A percentile compares a stretch with the other conserved stretches of the same genome.
These are phyloP conservation scores for Thelonectria discophora DNA, from an alignment of 2,329 filamentous ascomycete species.

Conservation along the genomic window DNA sequence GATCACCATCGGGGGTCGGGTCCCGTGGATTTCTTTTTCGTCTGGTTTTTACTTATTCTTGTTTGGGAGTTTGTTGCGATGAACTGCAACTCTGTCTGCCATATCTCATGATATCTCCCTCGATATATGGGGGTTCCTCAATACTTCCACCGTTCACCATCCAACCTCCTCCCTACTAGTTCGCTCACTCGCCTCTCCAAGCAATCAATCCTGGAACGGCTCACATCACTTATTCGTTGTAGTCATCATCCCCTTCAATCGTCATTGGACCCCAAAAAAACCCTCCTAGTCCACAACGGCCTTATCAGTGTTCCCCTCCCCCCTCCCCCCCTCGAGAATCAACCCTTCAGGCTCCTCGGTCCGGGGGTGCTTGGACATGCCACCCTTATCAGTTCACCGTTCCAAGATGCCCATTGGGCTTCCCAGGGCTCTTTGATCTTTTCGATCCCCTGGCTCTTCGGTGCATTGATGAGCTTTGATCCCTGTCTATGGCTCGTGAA, in stretches of 20 bases:
- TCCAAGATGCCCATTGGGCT: constrained; percentile 12
- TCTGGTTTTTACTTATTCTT: background rate
- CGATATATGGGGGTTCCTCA: too few species aligned
- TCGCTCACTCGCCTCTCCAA: too few species aligned
- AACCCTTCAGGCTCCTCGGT: background rate
- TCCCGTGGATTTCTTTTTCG: background rate
- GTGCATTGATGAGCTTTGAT: too few species aligned
- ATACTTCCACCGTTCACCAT: too few species aligned
- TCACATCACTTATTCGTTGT: background rate
- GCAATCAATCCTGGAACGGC: background rate
- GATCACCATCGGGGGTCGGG: constrained; percentile 3
- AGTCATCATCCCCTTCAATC: background rate
- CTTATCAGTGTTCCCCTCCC: constrained; percentile 19
- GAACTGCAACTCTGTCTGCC: too few species aligned
- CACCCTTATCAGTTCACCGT: constrained; percentile 40
- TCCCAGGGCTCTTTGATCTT: background rate
- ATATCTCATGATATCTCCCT: background rate
- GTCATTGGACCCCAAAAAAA: constrained; percentile 10
- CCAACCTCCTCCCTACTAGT: too few species aligned
- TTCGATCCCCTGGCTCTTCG: background rate
- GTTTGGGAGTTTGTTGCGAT: background rate
- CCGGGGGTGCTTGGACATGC: constrained; percentile 25
- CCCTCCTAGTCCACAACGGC: too few species aligned
- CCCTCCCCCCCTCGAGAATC: background rate
- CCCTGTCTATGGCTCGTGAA: background rate